Percentiles rank a stretch among this genome's conserved stretches.
phyloP scores from a whole-genome alignment of 192 early-diverging fungal genomes.

The Hyaloraphidium curvatum region DNA sequence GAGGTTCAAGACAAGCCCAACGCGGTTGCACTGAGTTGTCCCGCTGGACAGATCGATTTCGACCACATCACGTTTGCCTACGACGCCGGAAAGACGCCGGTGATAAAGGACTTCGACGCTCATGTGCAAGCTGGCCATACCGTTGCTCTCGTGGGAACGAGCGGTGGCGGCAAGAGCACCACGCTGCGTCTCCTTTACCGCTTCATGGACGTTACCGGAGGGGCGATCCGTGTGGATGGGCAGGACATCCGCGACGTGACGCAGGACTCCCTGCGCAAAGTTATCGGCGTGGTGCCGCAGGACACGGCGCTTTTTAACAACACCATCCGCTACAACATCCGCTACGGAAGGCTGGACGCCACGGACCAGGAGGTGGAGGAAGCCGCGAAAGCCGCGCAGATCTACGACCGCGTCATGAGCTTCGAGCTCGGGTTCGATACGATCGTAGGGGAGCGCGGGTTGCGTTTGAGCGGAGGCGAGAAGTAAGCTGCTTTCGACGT shows the following conservation, averaged over 20 bases:
- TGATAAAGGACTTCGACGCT: conserved; percentile 51
- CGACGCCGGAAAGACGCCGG: conserved; percentile 44
- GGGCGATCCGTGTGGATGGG: conserved; percentile 67
- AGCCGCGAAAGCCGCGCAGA: conserved; percentile 35
- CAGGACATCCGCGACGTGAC: conserved; percentile 58
- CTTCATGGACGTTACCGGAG: conserved; percentile 72
- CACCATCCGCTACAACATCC: conserved; percentile 77
- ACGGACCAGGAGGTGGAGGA: conserved; percentile 15
- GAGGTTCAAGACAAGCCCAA: conserved; percentile 41
- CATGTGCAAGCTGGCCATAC: conserved; percentile 45
- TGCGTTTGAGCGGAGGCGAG: conserved; percentile 53
- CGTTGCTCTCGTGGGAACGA: conserved; percentile 82
- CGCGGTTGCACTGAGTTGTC: conserved; percentile 32
- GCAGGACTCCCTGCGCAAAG: conserved; percentile 51
- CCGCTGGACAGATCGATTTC: conserved; percentile 42
- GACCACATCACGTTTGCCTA: conserved; percentile 55
- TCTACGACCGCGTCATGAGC: conserved; percentile 34
- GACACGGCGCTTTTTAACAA: conserved; percentile 91
- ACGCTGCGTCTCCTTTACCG: conserved; percentile 72
- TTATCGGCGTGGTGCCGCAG: conserved; percentile 79
- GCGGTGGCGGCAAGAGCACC: conserved; percentile 79
- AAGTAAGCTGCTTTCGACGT: conserved; percentile 32
- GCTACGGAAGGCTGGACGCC: conserved; percentile 68
- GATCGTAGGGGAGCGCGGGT: conserved; percentile 45
- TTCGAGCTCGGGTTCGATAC: conserved; percentile 44